Evolutionary conservation across 176 grass and related monocot genomes (phyloP).

Genomic region (Hsuehochloa calcarea): DNA sequence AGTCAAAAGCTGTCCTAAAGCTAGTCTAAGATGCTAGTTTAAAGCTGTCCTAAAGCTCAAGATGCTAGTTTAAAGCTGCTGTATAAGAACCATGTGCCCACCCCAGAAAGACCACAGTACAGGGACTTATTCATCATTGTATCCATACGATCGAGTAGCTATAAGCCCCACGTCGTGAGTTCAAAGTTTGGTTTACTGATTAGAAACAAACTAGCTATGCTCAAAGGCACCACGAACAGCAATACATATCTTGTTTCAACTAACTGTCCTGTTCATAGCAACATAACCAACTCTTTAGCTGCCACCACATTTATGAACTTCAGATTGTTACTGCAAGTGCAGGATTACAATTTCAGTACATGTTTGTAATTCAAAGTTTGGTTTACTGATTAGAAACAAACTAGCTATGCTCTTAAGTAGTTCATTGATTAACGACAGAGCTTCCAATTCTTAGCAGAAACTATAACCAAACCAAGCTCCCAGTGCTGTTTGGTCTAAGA

Average conservation of each 20-base stretch:
- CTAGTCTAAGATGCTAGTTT: too few relatives aligned
- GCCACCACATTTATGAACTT: background rate
- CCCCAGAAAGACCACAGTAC: too few relatives aligned
- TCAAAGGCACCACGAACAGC: constrained; percentile 22
- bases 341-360: background rate
- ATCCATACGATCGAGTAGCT: too few relatives aligned
- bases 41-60: too few relatives aligned
- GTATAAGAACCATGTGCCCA: too few relatives aligned
- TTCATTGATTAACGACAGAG: background rate
- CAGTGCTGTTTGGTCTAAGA: background rate
- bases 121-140: too few relatives aligned
- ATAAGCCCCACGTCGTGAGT: too few relatives aligned
- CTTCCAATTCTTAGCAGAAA: background rate
- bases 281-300: constrained; percentile 2
- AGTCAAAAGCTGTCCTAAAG: too few relatives aligned
- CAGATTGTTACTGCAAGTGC: background rate
- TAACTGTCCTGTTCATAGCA: background rate
- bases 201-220: too few relatives aligned
- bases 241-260: constrained; percentile 11
- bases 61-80: too few relatives aligned
- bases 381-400: background rate
- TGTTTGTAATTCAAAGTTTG: background rate
- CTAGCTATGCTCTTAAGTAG: background rate
- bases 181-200: too few relatives aligned
- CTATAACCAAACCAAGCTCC: background rate